Evolutionary conservation across 2,329 filamentous ascomycete species (phyloP).

Genomic region (Hypoxylon sp.): DNA sequence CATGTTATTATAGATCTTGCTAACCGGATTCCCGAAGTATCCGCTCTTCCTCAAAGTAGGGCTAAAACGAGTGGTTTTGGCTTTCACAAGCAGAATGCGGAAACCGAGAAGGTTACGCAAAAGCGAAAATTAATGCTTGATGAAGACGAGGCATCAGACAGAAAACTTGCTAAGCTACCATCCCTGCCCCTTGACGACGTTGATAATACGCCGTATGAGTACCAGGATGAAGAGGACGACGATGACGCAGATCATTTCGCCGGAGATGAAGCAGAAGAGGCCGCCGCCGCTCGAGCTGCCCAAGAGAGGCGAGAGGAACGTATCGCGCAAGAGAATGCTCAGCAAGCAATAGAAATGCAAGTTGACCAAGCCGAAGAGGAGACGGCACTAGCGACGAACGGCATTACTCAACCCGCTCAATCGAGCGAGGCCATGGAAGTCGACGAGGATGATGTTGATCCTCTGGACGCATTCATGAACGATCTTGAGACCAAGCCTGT

Average conservation of each 20-base stretch:
- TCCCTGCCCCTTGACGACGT: constrained; percentile 76
- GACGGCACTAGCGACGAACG: constrained; percentile 45
- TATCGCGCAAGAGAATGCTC: constrained; percentile 64
- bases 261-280: constrained; percentile 87
- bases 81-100: constrained; percentile 75
- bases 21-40: constrained; percentile 55
- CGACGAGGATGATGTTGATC: constrained; percentile 81
- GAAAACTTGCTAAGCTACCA: constrained; percentile 92
- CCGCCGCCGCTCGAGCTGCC: constrained; percentile 85
- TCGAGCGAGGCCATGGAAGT: constrained; percentile 67
- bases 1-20: constrained; percentile 23
- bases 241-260: constrained; percentile 82
- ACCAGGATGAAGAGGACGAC: constrained; percentile 73
- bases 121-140: constrained; percentile 87
- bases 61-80: constrained; percentile 88
- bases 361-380: constrained; percentile 52
- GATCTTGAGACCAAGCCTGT: constrained; percentile 65
- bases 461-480: constrained; percentile 97
- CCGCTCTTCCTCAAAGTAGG: constrained; percentile 74
- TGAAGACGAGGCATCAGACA: constrained; percentile 87
- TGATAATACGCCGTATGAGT: constrained; percentile 71
- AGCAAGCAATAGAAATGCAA: constrained; percentile 62
- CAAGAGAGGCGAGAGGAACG: constrained; percentile 86
- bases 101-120: constrained; percentile 73
- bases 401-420: constrained; percentile 40